These are phyloP conservation scores for Tuber microsphaerosporum DNA, from an alignment of 495 filamentous ascomycete species.

Conservation along the genomic window DNA sequence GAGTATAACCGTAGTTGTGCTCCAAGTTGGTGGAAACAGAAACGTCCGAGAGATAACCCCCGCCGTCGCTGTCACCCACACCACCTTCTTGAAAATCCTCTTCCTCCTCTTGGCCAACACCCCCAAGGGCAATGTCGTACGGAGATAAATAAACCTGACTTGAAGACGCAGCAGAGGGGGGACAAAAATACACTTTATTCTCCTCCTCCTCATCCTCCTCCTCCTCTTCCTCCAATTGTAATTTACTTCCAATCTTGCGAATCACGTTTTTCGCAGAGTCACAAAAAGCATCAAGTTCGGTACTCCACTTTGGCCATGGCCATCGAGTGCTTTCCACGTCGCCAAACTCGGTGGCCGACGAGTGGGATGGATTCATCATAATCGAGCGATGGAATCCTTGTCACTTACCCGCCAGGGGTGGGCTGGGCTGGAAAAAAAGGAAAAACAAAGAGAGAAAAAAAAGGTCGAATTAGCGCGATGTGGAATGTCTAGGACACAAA, in stretches of 20 bases:
- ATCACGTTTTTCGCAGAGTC: slow-evolving; percentile 37
- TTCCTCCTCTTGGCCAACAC: slow-evolving; percentile 26
- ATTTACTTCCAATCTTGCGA: slow-evolving; percentile 37
- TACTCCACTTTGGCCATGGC: slow-evolving; percentile 36
- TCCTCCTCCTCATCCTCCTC: slow-evolving; percentile 25
- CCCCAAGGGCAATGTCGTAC: slow-evolving; percentile 13
- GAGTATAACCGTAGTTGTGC: neutral
- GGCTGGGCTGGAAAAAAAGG: slow-evolving; percentile 28
- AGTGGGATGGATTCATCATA: slow-evolving; percentile 27
- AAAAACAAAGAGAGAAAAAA: slow-evolving; percentile 18
- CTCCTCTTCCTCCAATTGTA: slow-evolving; percentile 32
- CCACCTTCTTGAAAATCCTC: slow-evolving; percentile 26
- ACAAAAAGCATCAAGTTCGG: slow-evolving; percentile 34
- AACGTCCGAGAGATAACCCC: slow-evolving; percentile 37
- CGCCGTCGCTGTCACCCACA: slow-evolving; percentile 35
- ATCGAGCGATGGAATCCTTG: neutral
- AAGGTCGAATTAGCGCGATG: slow-evolving; percentile 25
- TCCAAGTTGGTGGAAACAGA: slow-evolving; percentile 11
- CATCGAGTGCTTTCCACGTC: slow-evolving; percentile 30
- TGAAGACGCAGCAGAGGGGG: neutral
- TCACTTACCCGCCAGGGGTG: slow-evolving; percentile 4
- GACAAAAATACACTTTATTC: slow-evolving; percentile 25
- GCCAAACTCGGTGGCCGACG: slow-evolving; percentile 35
- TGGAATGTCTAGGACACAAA: slow-evolving; percentile 18
- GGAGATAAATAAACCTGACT: slow-evolving; percentile 4